These are phyloP conservation scores for Perilla frutescens DNA, from an alignment of 257 asterid genomes.

Conservation along the genomic window DNA sequence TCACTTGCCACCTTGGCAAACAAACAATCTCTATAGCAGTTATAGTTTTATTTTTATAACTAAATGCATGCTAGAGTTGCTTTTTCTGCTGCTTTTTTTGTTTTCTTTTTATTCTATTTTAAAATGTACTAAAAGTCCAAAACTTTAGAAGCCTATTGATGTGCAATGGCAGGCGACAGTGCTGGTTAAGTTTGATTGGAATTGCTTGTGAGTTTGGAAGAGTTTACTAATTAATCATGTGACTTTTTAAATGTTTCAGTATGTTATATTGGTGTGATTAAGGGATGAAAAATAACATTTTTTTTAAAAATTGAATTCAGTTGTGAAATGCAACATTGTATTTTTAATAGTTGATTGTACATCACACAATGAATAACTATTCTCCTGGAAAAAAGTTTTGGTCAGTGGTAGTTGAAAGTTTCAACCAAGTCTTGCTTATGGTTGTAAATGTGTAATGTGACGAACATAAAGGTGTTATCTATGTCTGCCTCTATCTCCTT, in stretches of 20 bases:
- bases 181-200: neutral
- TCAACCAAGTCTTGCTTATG: no score
- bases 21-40: neutral
- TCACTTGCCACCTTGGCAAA: no score
- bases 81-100: neutral
- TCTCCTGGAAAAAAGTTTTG: no score
- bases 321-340: conserved; percentile 7
- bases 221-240: no score
- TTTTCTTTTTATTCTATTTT: neutral
- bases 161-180: neutral
- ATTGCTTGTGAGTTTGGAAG: conserved; percentile 5
- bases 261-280: conserved; percentile 1
- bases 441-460: no score
- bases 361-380: no score
- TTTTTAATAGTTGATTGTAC: no score
- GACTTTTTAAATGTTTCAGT: neutral
- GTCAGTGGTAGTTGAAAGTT: no score
- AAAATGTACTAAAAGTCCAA: neutral
- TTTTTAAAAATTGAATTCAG: conserved; percentile 5
- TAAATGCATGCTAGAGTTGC: no score
- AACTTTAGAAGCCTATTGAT: neutral
- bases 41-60: neutral
- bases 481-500: no score
- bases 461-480: no score
- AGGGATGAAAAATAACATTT: conserved; percentile 1